Percentiles rank a stretch among this genome's conserved stretches.
phyloP scores from a whole-genome alignment of 2,329 filamentous ascomycete species.

The Paracoccidioides brasiliensis region DNA sequence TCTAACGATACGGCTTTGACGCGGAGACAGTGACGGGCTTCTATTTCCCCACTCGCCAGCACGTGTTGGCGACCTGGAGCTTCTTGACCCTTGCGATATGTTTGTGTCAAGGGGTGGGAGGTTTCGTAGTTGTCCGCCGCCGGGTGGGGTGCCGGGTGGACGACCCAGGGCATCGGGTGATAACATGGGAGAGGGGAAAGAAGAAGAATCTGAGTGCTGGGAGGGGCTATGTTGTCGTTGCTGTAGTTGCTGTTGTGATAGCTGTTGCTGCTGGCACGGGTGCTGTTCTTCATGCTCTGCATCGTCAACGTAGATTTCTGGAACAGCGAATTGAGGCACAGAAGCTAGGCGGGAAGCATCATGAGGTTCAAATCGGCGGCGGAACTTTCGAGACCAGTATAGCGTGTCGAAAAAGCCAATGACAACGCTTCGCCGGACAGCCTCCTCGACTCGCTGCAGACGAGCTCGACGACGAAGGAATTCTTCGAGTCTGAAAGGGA shows the following conservation, averaged over 20 bases:
- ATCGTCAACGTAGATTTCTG: slow-evolving; percentile 82
- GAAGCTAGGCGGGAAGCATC: slow-evolving; percentile 61
- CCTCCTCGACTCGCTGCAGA: slow-evolving; percentile 87
- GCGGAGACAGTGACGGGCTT: slow-evolving; percentile 33
- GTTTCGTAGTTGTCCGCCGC: slow-evolving; percentile 39
- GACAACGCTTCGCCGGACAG: slow-evolving; percentile 78
- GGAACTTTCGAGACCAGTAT: slow-evolving; percentile 75
- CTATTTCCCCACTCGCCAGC: slow-evolving; percentile 41
- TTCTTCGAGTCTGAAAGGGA: slow-evolving; percentile 61
- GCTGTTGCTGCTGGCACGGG: not conserved
- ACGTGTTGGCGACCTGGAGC: slow-evolving; percentile 28
- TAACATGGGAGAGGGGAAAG: slow-evolving; percentile 21
- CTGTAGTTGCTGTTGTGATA: not conserved
- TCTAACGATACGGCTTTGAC: not conserved
- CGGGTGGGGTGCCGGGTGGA: slow-evolving; percentile 19
- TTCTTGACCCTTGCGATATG: slow-evolving; percentile 23
- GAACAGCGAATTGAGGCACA: slow-evolving; percentile 68
- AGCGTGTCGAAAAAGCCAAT: slow-evolving; percentile 91
- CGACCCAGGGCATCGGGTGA: slow-evolving; percentile 18
- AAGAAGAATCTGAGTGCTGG: slow-evolving; percentile 7
- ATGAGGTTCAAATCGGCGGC: slow-evolving; percentile 59
- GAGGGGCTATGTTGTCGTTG: not conserved
- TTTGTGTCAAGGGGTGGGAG: slow-evolving; percentile 37
- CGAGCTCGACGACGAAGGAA: slow-evolving; percentile 82
- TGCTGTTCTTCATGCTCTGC: slow-evolving; percentile 37